These are phyloP conservation scores for Oemleria cerasiformis DNA, from an alignment of 306 rosid species.

Conservation along the genomic window DNA sequence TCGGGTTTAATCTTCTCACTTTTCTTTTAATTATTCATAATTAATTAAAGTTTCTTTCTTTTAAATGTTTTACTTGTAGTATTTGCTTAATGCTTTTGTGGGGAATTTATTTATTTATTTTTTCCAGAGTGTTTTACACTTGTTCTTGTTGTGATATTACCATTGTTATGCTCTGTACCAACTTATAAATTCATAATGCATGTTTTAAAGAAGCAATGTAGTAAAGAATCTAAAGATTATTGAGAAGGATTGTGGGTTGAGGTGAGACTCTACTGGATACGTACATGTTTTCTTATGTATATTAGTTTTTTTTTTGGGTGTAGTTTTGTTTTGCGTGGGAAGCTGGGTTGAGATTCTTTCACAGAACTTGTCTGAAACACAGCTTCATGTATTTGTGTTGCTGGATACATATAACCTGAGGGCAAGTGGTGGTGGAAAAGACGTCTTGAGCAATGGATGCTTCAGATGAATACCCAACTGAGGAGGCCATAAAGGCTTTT, in stretches of 20 bases:
- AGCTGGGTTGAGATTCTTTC: neutral
- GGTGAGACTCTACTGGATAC: neutral
- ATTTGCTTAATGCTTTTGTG: neutral
- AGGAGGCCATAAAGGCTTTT: conserved; percentile 60
- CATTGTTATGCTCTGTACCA: too few species aligned
- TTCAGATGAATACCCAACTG: conserved; percentile 52
- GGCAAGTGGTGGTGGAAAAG: conserved; percentile 16
- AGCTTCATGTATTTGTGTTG: neutral
- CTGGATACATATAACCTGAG: neutral
- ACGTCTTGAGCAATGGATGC: conserved; percentile 38
- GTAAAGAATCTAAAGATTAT: neutral
- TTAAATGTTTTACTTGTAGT: neutral
- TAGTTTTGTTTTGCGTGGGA: neutral
- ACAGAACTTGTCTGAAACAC: neutral
- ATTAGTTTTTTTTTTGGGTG: neutral
- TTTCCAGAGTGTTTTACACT: neutral
- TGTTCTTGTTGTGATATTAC: neutral
- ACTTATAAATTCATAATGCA: too few species aligned
- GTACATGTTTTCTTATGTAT: neutral
- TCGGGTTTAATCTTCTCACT: too few species aligned
- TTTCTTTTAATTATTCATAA: too few species aligned
- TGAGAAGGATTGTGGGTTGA: neutral
- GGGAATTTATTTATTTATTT: neutral
- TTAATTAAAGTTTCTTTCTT: too few species aligned
- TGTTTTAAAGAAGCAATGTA: neutral